Evolutionary conservation across 2,329 filamentous ascomycete species (phyloP), one percentile per base, ranked within the genome.

Genomic region (Beauveria scarabaeidicola): DNA sequence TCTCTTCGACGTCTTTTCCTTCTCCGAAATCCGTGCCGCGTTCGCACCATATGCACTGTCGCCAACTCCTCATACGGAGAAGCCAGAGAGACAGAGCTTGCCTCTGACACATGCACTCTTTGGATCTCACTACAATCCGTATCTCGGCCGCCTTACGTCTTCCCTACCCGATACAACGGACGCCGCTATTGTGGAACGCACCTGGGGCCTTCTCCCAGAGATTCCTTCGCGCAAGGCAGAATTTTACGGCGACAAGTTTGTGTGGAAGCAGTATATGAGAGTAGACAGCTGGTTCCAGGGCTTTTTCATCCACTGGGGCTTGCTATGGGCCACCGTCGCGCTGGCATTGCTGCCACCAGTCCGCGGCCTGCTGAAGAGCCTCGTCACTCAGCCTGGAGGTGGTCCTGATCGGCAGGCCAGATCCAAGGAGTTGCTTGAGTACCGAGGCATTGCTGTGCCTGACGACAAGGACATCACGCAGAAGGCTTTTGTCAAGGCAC

Each of bases 191-290:
- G 79, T 88, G 6, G 78, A 86, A 63, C 77, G 85, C 47, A 81
- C 81, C 9, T 88, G 85, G 85, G 85, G 85, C 17, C 72, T 88
- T 1, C 70, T 82, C 10, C 71, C 75, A n/a, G 69, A 74, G 58
- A 73, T 75, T 3, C 74, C 78, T 8, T 75, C 68, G 32, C 76
- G 74, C 38, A 70, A 72, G 60, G 70, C 73, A 21, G 70, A 81
- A 58, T 75, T 75, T 44, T 88, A 88, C 64, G 85, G 85, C 0
- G 76, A 80, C n/a, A 81, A 81, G 32, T 88, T 88, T 68, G 77
- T 74, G 1, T 86, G 81, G 69, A 69, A 66, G 40, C 81, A 87
- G 70, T 82, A 80, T 67, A 75, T 77, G 67, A 78, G 75, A 63
- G 74, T 78, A 3, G 73, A 75, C 8, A 82, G 77, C 66, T 77